Evolutionary conservation across 495 filamentous ascomycete genomes (phyloP).

Genomic region (Bacidia rubella): DNA sequence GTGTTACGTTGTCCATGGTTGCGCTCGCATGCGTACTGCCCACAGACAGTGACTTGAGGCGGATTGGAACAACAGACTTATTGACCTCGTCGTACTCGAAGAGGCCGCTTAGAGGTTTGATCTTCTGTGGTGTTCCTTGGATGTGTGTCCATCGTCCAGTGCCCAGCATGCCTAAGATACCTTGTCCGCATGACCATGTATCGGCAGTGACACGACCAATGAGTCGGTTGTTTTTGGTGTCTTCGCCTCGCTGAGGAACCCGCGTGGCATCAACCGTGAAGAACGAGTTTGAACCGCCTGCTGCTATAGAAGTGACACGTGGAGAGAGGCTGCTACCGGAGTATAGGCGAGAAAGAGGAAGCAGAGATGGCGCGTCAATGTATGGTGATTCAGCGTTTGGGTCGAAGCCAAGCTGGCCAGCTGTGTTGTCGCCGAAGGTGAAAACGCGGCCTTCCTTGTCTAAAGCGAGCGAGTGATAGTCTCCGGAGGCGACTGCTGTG

Average conservation of each 20-base stretch:
- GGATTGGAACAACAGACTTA: constrained; percentile 59
- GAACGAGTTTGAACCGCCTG: constrained; percentile 75
- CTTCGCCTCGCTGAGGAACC: constrained; percentile 32
- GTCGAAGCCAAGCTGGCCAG: constrained; percentile 73
- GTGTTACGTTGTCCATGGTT: constrained; percentile 64
- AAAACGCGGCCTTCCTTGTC: constrained; percentile 67
- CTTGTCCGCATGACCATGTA: constrained; percentile 73
- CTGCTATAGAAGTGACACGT: constrained; percentile 57
- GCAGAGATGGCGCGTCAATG: constrained; percentile 51
- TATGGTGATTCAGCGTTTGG: constrained; percentile 43
- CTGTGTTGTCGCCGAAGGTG: constrained; percentile 78
- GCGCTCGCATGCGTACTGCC: constrained; percentile 71
- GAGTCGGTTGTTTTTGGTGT: constrained; percentile 26
- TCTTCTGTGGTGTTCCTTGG: constrained; percentile 62
- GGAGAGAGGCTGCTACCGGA: constrained; percentile 42
- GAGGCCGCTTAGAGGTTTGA: constrained; percentile 69
- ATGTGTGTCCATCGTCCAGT: constrained; percentile 85
- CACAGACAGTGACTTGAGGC: constrained; percentile 52
- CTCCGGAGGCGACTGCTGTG: constrained; percentile 63
- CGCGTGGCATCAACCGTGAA: constrained; percentile 69
- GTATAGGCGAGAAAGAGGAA: constrained; percentile 62
- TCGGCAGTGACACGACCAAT: constrained; percentile 51
- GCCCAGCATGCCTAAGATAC: constrained; percentile 70
- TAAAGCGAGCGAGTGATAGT: constrained; percentile 70
- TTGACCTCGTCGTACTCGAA: constrained; percentile 71